phyloP scores from a whole-genome alignment of 371 early-diverging fungal genomes.

The Mucor irregularis region DNA sequence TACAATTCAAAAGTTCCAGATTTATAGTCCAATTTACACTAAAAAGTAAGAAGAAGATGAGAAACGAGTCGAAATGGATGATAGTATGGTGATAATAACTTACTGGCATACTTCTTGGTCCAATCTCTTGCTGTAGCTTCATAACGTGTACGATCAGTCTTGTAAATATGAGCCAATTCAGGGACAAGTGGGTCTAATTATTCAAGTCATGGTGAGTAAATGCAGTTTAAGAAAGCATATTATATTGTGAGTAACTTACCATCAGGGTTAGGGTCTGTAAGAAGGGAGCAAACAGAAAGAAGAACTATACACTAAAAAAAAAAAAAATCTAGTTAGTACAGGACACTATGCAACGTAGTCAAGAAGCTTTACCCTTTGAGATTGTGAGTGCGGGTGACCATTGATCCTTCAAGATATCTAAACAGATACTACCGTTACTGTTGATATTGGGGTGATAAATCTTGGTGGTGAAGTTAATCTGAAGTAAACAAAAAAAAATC shows the following conservation, averaged over 20 bases:
- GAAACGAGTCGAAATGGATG: no score
- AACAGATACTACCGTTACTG: conserved; percentile 97
- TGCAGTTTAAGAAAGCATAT: not conserved
- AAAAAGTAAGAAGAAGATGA: not conserved
- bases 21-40: conserved; percentile 5
- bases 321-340: not conserved
- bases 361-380: conserved; percentile 70
- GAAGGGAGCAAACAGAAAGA: conserved; percentile 94
- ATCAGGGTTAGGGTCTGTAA: conserved; percentile 98
- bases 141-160: conserved; percentile 89
- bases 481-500: not conserved
- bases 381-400: conserved; percentile 99
- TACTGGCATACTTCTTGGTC: conserved; percentile 89
- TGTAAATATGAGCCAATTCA: conserved; percentile 97
- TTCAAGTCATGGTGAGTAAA: not conserved
- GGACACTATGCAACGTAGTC: not conserved
- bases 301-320: conserved; percentile 79
- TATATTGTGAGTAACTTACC: conserved; percentile 34
- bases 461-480: conserved; percentile 94
- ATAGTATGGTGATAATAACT: conserved; percentile 5
- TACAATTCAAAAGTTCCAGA: not conserved
- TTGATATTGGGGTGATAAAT: conserved; percentile 99
- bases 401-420: conserved; percentile 98
- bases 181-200: conserved; percentile 86
- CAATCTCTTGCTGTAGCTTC: conserved; percentile 91